Evolutionary conservation across 305 asterid genomes (phyloP).

Genomic region (Fraxinus greggii): DNA sequence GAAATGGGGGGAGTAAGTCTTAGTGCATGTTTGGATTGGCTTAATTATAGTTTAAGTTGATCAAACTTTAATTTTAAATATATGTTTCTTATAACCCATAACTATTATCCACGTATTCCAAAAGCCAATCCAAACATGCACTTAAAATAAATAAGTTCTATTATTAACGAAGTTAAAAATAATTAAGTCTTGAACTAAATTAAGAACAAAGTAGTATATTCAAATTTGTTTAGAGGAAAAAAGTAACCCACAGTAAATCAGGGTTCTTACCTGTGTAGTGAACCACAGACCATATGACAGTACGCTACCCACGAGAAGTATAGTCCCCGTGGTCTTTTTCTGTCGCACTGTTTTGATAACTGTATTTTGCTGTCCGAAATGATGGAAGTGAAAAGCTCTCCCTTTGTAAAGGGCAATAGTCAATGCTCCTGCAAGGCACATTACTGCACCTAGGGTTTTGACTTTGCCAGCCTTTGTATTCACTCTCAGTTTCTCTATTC

Average conservation of each 20-base stretch:
- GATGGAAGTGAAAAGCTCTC: slow-evolving; percentile 32
- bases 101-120: neutral
- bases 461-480: slow-evolving; percentile 37
- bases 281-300: slow-evolving; percentile 55
- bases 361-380: neutral
- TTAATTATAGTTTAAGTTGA: neutral
- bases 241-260: no score
- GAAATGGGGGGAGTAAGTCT: no score
- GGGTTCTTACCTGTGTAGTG: slow-evolving; percentile 54
- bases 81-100: neutral
- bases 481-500: slow-evolving; percentile 45
- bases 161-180: no score
- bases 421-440: slow-evolving; percentile 60
- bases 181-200: neutral
- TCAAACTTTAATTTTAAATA: neutral
- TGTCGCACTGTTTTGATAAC: neutral
- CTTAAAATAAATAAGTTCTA: neutral
- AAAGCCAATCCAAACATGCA: neutral
- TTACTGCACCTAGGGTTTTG: slow-evolving; percentile 40
- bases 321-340: slow-evolving; percentile 50
- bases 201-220: no score
- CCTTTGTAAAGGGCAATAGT: slow-evolving; percentile 50
- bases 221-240: neutral
- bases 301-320: slow-evolving; percentile 42
- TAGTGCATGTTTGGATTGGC: neutral